Evolutionary conservation across 495 filamentous ascomycete species (phyloP), one percentile per base, ranked within the genome.

Genomic region (Durotheca rogersii): DNA sequence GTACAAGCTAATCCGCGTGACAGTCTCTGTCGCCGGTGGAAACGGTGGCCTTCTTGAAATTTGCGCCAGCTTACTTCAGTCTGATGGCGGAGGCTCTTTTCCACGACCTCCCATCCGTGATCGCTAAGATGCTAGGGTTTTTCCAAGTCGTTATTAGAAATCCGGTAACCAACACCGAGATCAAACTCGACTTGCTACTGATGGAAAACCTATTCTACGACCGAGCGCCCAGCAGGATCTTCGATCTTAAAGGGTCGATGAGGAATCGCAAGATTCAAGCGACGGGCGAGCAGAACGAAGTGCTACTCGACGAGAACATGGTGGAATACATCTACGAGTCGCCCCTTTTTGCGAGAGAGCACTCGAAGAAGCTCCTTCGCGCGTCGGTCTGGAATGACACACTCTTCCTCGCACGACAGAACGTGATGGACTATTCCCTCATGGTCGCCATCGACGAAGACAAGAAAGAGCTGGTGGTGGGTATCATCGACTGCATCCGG

Each of bases 161-260:
- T 60, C 88, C 92, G 0, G 78, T 82, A 4, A 96, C 92, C 0
- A 90, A 90, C 48, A 85, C 85, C 1, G 93, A 99, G 64, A 93
- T 96, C 70, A 94, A 95, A 62, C 93, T 90, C 72, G 94, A 89
- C 62, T 78, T 99, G 18, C 72, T 97, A 29, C 79, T 97, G 18
- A 99, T 97, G 91, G 93, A 99, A 73, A 99, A 99, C 68, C 73
- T 99, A 36, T 99, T 99, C 65, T 99, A 99, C 55, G 92, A 96
- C 60, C 89, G 93, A 10, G 82, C 83, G 10, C 90, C 90, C 0
- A 91, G 83, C 7, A 81, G 89, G n/a, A 91, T 95, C 39, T 99
- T 97, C 67, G 93, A 99, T 64, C 81, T 99, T 51, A 99, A 99
- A 63, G 93, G 93, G 6, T 94, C 89, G 3, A 97, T 99, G 94